Percentiles rank a stretch among this genome's conserved stretches.
Evolutionary conservation across 176 grass and related monocot species (phyloP).

Genomic region (Raddia guianensis): DNA sequence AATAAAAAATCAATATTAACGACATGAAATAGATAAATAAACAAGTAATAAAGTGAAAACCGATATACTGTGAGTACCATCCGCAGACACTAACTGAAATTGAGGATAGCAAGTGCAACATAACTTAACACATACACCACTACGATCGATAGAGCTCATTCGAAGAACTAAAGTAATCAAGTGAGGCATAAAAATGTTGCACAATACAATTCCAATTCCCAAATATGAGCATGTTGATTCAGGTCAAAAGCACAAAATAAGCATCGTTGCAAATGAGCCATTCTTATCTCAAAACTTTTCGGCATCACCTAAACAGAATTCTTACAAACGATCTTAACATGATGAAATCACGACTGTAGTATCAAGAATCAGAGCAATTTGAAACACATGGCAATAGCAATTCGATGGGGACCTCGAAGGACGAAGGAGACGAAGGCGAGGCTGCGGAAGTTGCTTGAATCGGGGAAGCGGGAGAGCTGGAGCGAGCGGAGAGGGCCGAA

Average conservation of each 20-base stretch:
- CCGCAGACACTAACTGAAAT: neutral
- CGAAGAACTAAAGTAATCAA: too few species aligned
- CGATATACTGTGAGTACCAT: neutral
- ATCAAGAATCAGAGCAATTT: neutral
- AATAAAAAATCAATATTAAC: too few species aligned
- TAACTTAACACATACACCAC: neutral
- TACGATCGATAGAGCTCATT: neutral
- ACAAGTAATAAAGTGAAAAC: too few species aligned
- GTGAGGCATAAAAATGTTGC: too few species aligned
- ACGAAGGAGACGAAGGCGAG: conserved; percentile 82
- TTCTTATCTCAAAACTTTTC: neutral
- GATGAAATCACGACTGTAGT: neutral
- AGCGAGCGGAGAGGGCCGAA: conserved; percentile 65
- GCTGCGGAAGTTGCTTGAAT: conserved; percentile 85
- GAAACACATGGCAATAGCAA: too few species aligned
- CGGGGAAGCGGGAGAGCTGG: conserved; percentile 84
- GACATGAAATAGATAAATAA: too few species aligned
- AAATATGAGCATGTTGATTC: too few species aligned
- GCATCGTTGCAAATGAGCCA: neutral
- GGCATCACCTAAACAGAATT: neutral
- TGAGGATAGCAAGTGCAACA: neutral
- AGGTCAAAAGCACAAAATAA: too few species aligned
- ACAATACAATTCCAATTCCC: too few species aligned
- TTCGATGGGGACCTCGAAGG: conserved; percentile 41
- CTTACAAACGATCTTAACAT: neutral